These are phyloP conservation scores for Kodamaea hsintzibuensis DNA, from an alignment of 805 yeast species.

Conservation along the genomic window DNA sequence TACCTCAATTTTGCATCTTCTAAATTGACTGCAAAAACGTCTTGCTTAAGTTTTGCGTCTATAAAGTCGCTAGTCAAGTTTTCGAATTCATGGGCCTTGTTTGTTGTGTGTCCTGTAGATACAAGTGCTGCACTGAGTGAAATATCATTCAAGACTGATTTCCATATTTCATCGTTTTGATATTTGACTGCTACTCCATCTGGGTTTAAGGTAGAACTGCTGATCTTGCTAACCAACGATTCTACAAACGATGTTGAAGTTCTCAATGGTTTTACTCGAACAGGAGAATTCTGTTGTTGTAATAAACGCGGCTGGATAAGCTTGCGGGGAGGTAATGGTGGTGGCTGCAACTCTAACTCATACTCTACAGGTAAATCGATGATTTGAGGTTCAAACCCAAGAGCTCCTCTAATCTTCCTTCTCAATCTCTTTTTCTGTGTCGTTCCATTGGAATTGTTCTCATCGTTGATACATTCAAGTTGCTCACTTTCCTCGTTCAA, in stretches of 20 bases:
- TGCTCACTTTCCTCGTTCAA: neutral
- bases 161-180: slow-evolving; percentile 23
- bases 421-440: neutral
- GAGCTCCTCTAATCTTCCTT: neutral
- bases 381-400: neutral
- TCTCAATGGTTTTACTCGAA: neutral
- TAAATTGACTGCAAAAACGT: slow-evolving; percentile 22
- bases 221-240: slow-evolving; percentile 4
- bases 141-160: slow-evolving; percentile 31
- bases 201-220: neutral
- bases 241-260: neutral
- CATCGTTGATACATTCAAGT: neutral
- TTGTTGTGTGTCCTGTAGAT: slow-evolving; percentile 32
- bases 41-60: slow-evolving; percentile 21
- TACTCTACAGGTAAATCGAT: neutral
- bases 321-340: slow-evolving; percentile 1
- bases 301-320: neutral
- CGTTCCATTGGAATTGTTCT: neutral
- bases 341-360: slow-evolving; percentile 1
- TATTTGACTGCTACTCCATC: slow-evolving; percentile 4
- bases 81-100: slow-evolving; percentile 19
- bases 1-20: slow-evolving; percentile 16
- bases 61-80: slow-evolving; percentile 30
- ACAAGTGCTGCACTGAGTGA: slow-evolving; percentile 39
- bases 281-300: neutral